Conservation (phyloP, 225 moss, liverwort and hornwort species). For the Physcomitrellopsis africana region DNA sequence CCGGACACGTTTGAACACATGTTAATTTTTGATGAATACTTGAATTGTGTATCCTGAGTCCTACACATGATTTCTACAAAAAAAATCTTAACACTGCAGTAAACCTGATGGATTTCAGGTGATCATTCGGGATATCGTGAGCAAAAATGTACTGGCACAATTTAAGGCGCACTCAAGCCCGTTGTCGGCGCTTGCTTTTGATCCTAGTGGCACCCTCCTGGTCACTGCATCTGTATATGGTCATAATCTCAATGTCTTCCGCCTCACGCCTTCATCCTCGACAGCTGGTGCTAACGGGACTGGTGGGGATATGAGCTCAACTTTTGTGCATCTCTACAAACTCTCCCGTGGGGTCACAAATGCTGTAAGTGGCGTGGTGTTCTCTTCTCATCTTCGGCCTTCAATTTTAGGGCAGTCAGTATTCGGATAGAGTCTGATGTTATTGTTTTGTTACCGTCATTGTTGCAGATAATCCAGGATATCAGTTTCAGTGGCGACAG, state of each 20-base stretch:
- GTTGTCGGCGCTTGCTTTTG: constrained; percentile 73
- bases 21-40: background rate
- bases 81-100: background rate
- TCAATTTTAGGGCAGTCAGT: background rate
- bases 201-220: constrained; percentile 85
- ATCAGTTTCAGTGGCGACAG: constrained; percentile 77
- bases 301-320: constrained; percentile 50
- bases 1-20: background rate
- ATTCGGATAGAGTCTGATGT: constrained; percentile 1
- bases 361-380: constrained; percentile 53
- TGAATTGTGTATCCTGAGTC: background rate
- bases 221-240: constrained; percentile 86
- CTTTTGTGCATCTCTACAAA: constrained; percentile 78
- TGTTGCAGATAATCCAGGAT: constrained; percentile 75
- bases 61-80: no score
- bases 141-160: constrained; percentile 71
- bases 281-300: constrained; percentile 35
- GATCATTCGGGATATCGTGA: constrained; percentile 80
- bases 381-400: background rate
- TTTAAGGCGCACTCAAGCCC: constrained; percentile 89
- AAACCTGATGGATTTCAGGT: constrained; percentile 50
- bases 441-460: constrained; percentile 3
- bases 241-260: constrained; percentile 85
- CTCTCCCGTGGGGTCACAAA: constrained; percentile 78
- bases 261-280: constrained; percentile 61